Percentiles rank a stretch among this genome's conserved stretches.
These are phyloP conservation scores for Retiboletus flavoniger DNA, from an alignment of 1,284 basidiomycete species.

Conservation along the genomic window DNA sequence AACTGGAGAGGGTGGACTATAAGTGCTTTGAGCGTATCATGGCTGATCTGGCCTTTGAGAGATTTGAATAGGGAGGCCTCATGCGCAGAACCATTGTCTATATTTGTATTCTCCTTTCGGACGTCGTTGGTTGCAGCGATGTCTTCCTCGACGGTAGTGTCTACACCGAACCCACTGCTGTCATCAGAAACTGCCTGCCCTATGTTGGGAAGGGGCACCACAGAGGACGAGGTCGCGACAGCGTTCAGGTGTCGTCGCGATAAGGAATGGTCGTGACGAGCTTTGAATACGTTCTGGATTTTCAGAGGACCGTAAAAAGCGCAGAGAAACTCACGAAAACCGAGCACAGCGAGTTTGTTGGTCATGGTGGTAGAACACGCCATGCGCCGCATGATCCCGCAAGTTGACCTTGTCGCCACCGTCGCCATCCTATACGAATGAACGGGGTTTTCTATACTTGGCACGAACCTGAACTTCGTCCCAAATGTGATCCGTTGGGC, in stretches of 20 bases:
- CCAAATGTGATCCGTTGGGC: too few species aligned
- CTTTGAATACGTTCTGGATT: slow-evolving; percentile 6
- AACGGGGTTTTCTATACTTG: too few species aligned
- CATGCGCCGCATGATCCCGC: too few species aligned
- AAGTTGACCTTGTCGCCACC: too few species aligned
- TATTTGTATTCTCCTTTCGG: background rate
- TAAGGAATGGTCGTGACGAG: background rate
- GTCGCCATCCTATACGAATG: too few species aligned
- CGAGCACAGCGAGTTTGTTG: too few species aligned
- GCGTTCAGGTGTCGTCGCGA: slow-evolving; percentile 3
- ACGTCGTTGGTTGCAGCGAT: background rate
- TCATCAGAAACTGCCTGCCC: background rate
- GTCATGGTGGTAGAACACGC: too few species aligned
- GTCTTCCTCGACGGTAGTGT: background rate
- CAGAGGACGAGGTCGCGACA: background rate
- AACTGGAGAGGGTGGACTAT: slow-evolving; percentile 71
- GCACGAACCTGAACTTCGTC: too few species aligned
- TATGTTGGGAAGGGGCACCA: background rate
- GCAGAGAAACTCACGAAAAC: slow-evolving; percentile 9
- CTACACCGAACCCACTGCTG: background rate
- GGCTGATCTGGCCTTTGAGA: slow-evolving; percentile 43
- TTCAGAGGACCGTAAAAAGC: background rate
- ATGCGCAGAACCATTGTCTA: background rate
- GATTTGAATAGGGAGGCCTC: slow-evolving; percentile 8
- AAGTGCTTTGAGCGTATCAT: slow-evolving; percentile 61